Conservation (phyloP, 2,329 filamentous ascomycete genomes). For the Ploettnerulaceae sp. region DNA sequence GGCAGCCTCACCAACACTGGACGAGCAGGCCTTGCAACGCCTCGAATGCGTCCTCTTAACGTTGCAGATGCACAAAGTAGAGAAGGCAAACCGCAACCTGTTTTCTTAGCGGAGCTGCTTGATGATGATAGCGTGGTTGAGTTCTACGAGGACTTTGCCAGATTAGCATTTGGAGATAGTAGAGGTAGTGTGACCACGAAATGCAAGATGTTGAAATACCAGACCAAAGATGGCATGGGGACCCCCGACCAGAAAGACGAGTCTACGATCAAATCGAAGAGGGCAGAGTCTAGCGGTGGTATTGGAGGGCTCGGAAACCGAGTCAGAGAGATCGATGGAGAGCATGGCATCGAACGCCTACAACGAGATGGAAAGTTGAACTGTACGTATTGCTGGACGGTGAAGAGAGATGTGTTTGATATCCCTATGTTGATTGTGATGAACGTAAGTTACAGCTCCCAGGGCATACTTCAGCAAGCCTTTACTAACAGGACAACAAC, state of each 20-base stretch:
- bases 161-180: constrained; percentile 87
- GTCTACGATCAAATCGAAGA: constrained; percentile 18
- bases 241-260: constrained; percentile 23
- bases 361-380: constrained; percentile 88
- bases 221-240: constrained; percentile 56
- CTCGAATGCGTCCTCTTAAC: constrained; percentile 44
- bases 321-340: constrained; percentile 60
- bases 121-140: constrained; percentile 91
- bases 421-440: constrained; percentile 98
- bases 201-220: constrained; percentile 87
- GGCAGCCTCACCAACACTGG: constrained; percentile 33
- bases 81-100: constrained; percentile 60
- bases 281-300: constrained; percentile 17
- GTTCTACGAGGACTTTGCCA: constrained; percentile 93
- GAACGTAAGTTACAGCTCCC: constrained; percentile 66
- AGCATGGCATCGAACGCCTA: constrained; percentile 75
- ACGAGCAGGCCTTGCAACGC: constrained; percentile 45
- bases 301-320: constrained; percentile 44
- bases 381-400: constrained; percentile 94
- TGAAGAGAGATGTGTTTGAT: constrained; percentile 95
- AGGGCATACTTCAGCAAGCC: neutral
- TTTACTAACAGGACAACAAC: constrained; percentile 16
- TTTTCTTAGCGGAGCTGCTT: constrained; percentile 87
- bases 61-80: constrained; percentile 34
- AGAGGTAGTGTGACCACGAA: constrained; percentile 77